Conservation (phyloP, 805 yeast genomes). For the Zygoascus tannicola region DNA sequence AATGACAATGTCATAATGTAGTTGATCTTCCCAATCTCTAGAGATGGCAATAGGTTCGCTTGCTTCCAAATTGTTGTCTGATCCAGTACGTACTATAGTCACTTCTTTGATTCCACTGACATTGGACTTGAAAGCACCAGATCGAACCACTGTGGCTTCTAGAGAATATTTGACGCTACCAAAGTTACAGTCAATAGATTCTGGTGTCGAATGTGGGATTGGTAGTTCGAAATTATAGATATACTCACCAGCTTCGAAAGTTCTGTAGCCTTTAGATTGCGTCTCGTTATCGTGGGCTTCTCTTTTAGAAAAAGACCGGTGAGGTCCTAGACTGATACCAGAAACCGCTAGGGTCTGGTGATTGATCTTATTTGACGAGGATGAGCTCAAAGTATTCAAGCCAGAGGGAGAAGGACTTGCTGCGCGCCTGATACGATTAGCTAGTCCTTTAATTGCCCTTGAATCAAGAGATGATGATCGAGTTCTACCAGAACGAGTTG, state of each 20-base stretch:
- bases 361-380: constrained; percentile 1
- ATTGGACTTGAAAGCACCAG: constrained; percentile 80
- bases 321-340: constrained; percentile 20
- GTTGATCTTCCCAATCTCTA: constrained; percentile 88
- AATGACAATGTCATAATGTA: constrained; percentile 81
- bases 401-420: constrained; percentile 18
- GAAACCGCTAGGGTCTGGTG: constrained; percentile 1
- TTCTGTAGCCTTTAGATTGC: constrained; percentile 31
- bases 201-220: constrained; percentile 74
- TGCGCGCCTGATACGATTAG: constrained; percentile 17
- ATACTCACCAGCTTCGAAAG: constrained; percentile 82
- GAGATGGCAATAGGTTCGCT: constrained; percentile 88
- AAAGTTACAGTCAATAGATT: constrained; percentile 64
- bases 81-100: constrained; percentile 61
- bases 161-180: constrained; percentile 69
- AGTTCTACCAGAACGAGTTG: constrained; percentile 3
- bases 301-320: constrained; percentile 20
- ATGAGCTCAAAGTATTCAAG: not conserved
- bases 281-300: constrained; percentile 19
- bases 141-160: constrained; percentile 61
- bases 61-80: constrained; percentile 73
- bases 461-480: constrained; percentile 12
- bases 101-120: constrained; percentile 56
- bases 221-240: constrained; percentile 88
- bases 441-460: constrained; percentile 15